Conservation (phyloP, 2,329 filamentous ascomycete species). For the Penicillium sp. region DNA sequence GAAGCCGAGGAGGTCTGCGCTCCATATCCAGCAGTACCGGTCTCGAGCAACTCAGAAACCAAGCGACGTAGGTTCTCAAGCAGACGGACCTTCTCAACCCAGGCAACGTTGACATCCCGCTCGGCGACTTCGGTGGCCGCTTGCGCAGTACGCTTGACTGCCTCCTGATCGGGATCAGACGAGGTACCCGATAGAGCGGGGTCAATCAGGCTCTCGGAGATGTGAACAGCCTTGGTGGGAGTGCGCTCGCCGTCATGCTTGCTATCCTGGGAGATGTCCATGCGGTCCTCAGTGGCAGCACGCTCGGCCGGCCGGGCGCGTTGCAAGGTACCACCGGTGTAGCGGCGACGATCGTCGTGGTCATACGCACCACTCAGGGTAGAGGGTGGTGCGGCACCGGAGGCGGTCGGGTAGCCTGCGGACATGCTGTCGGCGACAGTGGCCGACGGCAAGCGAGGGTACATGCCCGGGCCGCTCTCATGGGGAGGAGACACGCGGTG, state of each 20-base stretch:
- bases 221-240: slow-evolving; percentile 29
- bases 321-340: slow-evolving; percentile 62
- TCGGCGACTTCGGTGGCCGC: slow-evolving; percentile 43
- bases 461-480: slow-evolving; percentile 55
- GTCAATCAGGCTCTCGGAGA: slow-evolving; percentile 45
- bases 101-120: slow-evolving; percentile 51
- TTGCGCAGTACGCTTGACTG: slow-evolving; percentile 37
- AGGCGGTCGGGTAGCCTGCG: slow-evolving; percentile 50
- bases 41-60: slow-evolving; percentile 56
- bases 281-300: slow-evolving; percentile 32
- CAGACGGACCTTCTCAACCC: slow-evolving; percentile 65
- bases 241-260: slow-evolving; percentile 37
- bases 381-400: slow-evolving; percentile 59
- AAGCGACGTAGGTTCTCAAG: slow-evolving; percentile 61
- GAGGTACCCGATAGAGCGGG: slow-evolving; percentile 40
- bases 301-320: slow-evolving; percentile 49
- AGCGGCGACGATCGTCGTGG: slow-evolving; percentile 60
- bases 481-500: slow-evolving; percentile 54
- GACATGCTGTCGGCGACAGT: slow-evolving; percentile 58
- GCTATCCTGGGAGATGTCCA: slow-evolving; percentile 39
- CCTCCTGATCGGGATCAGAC: slow-evolving; percentile 32
- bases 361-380: slow-evolving; percentile 62
- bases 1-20: slow-evolving; percentile 17
- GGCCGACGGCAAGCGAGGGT: slow-evolving; percentile 62
- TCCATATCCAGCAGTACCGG: slow-evolving; percentile 36